Evolutionary conservation across 495 filamentous ascomycete species (phyloP).

Genomic region (Penicillium coffeae): DNA sequence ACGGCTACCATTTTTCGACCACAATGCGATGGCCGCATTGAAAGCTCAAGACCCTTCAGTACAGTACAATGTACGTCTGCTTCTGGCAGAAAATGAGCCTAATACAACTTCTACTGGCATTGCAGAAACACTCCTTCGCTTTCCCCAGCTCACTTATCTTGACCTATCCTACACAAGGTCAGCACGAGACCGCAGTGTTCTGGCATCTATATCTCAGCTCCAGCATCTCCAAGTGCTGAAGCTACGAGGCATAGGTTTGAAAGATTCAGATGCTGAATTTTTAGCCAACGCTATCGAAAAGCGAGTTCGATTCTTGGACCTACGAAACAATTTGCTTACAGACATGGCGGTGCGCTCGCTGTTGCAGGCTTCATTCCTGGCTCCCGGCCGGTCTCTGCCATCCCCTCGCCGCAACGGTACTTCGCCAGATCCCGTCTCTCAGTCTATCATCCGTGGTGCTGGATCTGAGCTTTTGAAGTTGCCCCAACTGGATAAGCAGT

Average conservation of each 20-base stretch:
- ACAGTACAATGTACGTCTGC: slow-evolving; percentile 46
- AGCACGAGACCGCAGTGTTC: slow-evolving; percentile 48
- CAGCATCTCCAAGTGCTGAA: slow-evolving; percentile 55
- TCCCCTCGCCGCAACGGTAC: background rate
- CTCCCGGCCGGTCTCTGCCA: slow-evolving; percentile 9
- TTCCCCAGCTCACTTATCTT: slow-evolving; percentile 55
- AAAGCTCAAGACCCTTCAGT: slow-evolving; percentile 17
- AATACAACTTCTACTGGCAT: slow-evolving; percentile 56
- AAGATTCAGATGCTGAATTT: slow-evolving; percentile 50
- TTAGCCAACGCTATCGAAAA: slow-evolving; percentile 51
- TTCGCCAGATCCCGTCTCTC: slow-evolving; percentile 14
- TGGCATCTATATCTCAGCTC: slow-evolving; percentile 42
- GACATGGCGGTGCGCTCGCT: slow-evolving; percentile 52
- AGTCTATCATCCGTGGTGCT: slow-evolving; percentile 2
- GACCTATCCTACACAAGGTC: slow-evolving; percentile 59
- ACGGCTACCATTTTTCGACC: slow-evolving; percentile 60
- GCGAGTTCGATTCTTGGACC: slow-evolving; percentile 54
- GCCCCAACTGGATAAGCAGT: slow-evolving; percentile 46
- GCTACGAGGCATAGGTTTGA: slow-evolving; percentile 53
- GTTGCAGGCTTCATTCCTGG: slow-evolving; percentile 47
- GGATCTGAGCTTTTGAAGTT: slow-evolving; percentile 30
- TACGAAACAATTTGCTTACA: slow-evolving; percentile 57
- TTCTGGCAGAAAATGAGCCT: slow-evolving; percentile 54
- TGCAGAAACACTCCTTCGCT: slow-evolving; percentile 47
- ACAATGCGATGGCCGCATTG: slow-evolving; percentile 54